Evolutionary conservation across 1,284 basidiomycete genomes (phyloP), one percentile per base, ranked within the genome.

Genomic region (Xerocomus alliaceus): DNA sequence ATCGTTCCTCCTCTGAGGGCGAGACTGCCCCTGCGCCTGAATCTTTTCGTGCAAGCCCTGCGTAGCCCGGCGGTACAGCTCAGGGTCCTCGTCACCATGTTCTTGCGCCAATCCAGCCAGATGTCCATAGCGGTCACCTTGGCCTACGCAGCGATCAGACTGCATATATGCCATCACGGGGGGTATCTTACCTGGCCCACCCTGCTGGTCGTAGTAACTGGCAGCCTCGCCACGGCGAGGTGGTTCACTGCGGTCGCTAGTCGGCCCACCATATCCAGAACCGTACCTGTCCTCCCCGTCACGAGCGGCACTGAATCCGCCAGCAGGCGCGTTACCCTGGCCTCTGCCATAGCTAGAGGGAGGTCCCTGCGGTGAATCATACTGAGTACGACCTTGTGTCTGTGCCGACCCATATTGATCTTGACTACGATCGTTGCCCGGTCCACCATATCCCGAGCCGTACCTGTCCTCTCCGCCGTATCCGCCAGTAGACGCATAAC

Each of bases 401-500:
- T 59, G 58, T 22, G 56, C n/a, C n/a, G n/a, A n/a, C n/a, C n/a
- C n/a, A n/a, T n/a, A n/a, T n/a, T n/a, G n/a, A n/a, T n/a, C 10
- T 35, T 66, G 61, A 18, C 28, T 28, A 8, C 56, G 61, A 26
- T 55, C 47, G 4, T 20, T 29, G 34, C 20, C 17, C n/a, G 44
- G 10, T 32, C 59, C 61, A n/a, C 61, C 56, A n/a, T 68, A 58
- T 13, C 56, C 62, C 0, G 70, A 49, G 18, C 54, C 42, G 6
- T 64, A 61, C 32, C 15, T 61, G 2, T 60, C 48, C 13, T 49
- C 69, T 35, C 29, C 58, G 2, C 10, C 22, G 6, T 73, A 69
- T 22, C 58, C 75, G 5, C 71, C 75, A n/a, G 58, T 26, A 10
- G 75, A 75, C 11, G 60, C 34, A 29, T 71, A 66, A 2, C 55